Conservation (phyloP, 768 basidiomycete species). For the Erythrobasidium yunnanense region DNA sequence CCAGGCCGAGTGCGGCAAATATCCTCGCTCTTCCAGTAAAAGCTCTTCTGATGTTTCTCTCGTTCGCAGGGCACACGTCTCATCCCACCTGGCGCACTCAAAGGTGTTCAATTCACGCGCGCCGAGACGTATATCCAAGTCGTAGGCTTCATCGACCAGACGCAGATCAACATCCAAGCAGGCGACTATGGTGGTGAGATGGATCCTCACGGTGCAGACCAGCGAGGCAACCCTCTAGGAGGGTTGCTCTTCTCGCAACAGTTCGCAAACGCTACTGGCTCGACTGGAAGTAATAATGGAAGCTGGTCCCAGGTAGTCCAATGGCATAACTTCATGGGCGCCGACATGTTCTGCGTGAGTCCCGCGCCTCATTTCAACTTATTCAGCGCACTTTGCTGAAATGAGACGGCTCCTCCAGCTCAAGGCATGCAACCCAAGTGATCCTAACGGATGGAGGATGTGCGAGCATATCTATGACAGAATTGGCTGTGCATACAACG, state of each 20-base stretch:
- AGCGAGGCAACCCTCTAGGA: conserved; percentile 49
- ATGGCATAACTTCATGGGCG: conserved; percentile 48
- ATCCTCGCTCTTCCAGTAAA: background rate
- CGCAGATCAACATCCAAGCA: conserved; percentile 54
- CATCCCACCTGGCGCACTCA: conserved; percentile 35
- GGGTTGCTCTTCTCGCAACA: conserved; percentile 54
- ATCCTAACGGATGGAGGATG: conserved; percentile 47
- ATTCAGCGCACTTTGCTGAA: background rate
- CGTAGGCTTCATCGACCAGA: conserved; percentile 48
- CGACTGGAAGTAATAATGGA: conserved; percentile 44
- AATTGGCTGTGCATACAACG: conserved; percentile 59
- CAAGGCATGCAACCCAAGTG: conserved; percentile 35
- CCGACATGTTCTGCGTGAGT: conserved; percentile 41
- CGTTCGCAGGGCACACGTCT: conserved; percentile 44
- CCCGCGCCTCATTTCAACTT: too few species aligned
- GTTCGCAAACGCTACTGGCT: conserved; percentile 36
- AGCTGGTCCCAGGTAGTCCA: conserved; percentile 54
- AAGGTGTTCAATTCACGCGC: conserved; percentile 37
- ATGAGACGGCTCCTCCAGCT: too few species aligned
- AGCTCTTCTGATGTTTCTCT: conserved; percentile 36
- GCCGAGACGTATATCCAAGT: conserved; percentile 43
- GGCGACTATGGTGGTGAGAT: conserved; percentile 58
- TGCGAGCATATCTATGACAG: conserved; percentile 56
- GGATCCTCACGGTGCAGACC: conserved; percentile 54
- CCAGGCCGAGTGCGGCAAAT: conserved; percentile 31